phyloP scores from a whole-genome alignment of 2,329 filamentous ascomycete genomes.

The Aspergillus fumigatus region DNA sequence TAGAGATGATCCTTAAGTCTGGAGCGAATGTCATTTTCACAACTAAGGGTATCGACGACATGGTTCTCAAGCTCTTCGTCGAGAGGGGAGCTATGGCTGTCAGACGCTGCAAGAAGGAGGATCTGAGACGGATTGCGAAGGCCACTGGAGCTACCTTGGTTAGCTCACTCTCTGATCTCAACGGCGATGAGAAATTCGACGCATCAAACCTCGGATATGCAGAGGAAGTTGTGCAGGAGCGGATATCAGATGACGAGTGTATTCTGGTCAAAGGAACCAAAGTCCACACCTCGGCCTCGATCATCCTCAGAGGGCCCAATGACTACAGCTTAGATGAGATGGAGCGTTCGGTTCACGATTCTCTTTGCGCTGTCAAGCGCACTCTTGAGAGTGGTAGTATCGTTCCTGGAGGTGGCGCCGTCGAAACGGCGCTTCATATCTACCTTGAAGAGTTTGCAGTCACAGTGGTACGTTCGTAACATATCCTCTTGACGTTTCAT shows the following conservation, averaged over 20 bases:
- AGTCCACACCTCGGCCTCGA: slow-evolving; percentile 86
- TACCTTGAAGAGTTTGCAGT: slow-evolving; percentile 98
- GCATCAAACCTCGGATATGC: slow-evolving; percentile 82
- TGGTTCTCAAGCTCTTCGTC: slow-evolving; percentile 89
- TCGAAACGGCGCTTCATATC: slow-evolving; percentile 98
- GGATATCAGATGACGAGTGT: slow-evolving; percentile 97
- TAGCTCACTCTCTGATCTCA: slow-evolving; percentile 89
- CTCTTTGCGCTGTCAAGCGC: slow-evolving; percentile 92
- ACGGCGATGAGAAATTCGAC: slow-evolving; percentile 96
- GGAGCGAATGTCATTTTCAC: slow-evolving; percentile 95
- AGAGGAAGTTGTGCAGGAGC: slow-evolving; percentile 95
- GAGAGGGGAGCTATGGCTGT: slow-evolving; percentile 96
- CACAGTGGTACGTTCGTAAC: slow-evolving; percentile 65
- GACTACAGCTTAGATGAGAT: slow-evolving; percentile 98
- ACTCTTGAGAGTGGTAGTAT: slow-evolving; percentile 95
- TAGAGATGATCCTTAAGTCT: slow-evolving; percentile 96
- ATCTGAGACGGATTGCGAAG: slow-evolving; percentile 89
- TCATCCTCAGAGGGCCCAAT: slow-evolving; percentile 92
- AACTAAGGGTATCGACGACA: slow-evolving; percentile 96
- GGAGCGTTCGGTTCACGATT: slow-evolving; percentile 97
- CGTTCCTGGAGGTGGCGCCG: slow-evolving; percentile 91
- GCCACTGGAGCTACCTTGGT: slow-evolving; percentile 91
- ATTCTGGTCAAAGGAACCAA: slow-evolving; percentile 96
- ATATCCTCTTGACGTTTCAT: not conserved
- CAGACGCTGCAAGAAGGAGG: slow-evolving; percentile 96